Base-by-base conservation (phyloP, 192 early-diverging fungal species). In the Rhizophagus clarus region DNA sequence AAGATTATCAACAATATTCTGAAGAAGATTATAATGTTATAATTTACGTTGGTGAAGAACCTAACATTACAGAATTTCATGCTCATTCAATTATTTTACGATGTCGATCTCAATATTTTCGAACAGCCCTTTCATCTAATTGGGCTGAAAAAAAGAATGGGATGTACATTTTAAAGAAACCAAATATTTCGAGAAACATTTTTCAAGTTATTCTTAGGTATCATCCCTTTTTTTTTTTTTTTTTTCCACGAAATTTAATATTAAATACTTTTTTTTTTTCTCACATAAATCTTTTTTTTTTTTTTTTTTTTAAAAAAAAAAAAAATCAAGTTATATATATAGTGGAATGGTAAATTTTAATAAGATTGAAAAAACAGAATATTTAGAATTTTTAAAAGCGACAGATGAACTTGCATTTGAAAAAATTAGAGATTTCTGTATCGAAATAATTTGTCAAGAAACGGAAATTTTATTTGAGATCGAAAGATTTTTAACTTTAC, bases 21-120 rank as follows among this genome's bases (percentile, higher is more conserved):
- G 49, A 68, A 31, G 29, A 68, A 32, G 66, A 68, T 68, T 68
- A 31, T 34, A 34, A 68, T 28, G 66, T 68, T 32, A 68, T 32
- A 15, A 68, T 68, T 68, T 14, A 68, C 31, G 66, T 32, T n/a
- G 66, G 66, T 22, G 66, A 68, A 68, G 66, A 34, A 10, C 26
- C 24, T 8, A 34, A 28, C 28, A 20, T 68, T 32, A 42, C 40
- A 42, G 9, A 42, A 42, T 51, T 56, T 15, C 15, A 56, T 17
- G 49, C 49, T 17, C 49, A 51, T 51, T 51, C 66, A 34, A 68
- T 68, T 20, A 68, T 68, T 68, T 34, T 68, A 8, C 28, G 34
- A 20, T 32, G 2, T 17, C 28, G 66, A 68, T 68, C 66, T 34
- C 29, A 68, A 26, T 31, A 68, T 31, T 68, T 68, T 68, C 28